Evolutionary conservation across 257 asterid genomes (phyloP).

Genomic region (Rubia yunnanensis): DNA sequence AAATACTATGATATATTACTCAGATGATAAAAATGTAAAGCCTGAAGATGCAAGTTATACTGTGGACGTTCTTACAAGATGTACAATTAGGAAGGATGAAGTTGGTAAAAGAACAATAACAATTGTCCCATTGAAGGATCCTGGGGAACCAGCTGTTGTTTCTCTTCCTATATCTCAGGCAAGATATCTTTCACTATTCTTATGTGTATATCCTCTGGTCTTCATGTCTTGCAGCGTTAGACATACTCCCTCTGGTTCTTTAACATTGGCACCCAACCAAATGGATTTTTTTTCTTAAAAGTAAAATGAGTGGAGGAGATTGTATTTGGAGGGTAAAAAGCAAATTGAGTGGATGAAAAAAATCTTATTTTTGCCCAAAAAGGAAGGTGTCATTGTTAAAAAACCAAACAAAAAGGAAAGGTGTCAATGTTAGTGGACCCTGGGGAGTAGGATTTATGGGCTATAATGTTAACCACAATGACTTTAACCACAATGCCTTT

Average conservation of each 20-base stretch:
- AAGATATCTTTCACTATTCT: constrained; percentile 21
- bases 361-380: too few relatives aligned
- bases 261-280: too few relatives aligned
- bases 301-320: too few relatives aligned
- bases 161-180: constrained; percentile 83
- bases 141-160: constrained; percentile 86
- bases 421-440: too few relatives aligned
- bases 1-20: constrained; percentile 11
- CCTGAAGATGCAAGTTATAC: constrained; percentile 85
- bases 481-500: neutral
- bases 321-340: too few relatives aligned
- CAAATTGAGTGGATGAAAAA: too few relatives aligned
- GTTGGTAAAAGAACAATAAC: constrained; percentile 46
- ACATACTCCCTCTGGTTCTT: too few relatives aligned
- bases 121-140: constrained; percentile 58
- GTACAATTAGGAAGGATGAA: constrained; percentile 64
- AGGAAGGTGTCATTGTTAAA: too few relatives aligned
- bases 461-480: neutral
- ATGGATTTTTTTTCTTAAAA: too few relatives aligned
- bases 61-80: constrained; percentile 81
- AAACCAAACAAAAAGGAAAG: too few relatives aligned
- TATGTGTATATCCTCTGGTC: constrained; percentile 1
- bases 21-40: constrained; percentile 68
- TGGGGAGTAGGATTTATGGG: constrained; percentile 1
- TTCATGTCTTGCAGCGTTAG: neutral